Evolutionary conservation across 805 yeast species (phyloP), one percentile per base, ranked within the genome.

Genomic region (Starmerella scarabaei): DNA sequence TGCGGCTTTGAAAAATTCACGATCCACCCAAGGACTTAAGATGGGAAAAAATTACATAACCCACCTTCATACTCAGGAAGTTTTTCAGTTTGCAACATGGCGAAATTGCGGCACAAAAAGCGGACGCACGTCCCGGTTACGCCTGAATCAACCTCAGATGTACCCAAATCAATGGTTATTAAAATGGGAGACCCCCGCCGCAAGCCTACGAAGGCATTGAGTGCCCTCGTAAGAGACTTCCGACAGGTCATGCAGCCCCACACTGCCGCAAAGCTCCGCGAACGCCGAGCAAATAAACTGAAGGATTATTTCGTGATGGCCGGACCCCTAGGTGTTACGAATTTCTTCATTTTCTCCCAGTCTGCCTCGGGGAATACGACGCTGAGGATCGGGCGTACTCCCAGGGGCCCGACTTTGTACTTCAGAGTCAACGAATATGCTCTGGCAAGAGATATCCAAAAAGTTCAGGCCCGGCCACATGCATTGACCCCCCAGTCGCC

Each of bases 291-390:
- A 30, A 91, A 91, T 61, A 81, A 77, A 56, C 67, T 91, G 50
- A 83, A 80, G 59, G 98, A 88, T 62, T 91, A 80, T 53, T 72
- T 86, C n/a, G 94, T 84, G n/a, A 86, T 91, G 95, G 82, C 95
- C 29, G 97, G 97, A 5, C 97, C 97, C 12, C 66, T 91, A 33
- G 94, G 94, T 21, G 94, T 91, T 18, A 71, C 88, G 5, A 94
- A 88, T 61, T 62, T 91, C 55, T 74, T 91, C 62, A 66, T 88
- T 17, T 86, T 91, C 65, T 78, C 84, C 46, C 94, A 85, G 57
- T 72, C 81, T 29, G 41, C 45, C n/a, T 38, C 51, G 3, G 96
- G 95, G 6, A 77, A 75, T 41, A 77, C 91, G 4, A 79, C 88
- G 37, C 65, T 91, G 47, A 73, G 96, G 54, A 61, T 91, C 33